These are phyloP conservation scores for Yamadazyma mexicana DNA, from an alignment of 1,139 yeast species.

Conservation along the genomic window DNA sequence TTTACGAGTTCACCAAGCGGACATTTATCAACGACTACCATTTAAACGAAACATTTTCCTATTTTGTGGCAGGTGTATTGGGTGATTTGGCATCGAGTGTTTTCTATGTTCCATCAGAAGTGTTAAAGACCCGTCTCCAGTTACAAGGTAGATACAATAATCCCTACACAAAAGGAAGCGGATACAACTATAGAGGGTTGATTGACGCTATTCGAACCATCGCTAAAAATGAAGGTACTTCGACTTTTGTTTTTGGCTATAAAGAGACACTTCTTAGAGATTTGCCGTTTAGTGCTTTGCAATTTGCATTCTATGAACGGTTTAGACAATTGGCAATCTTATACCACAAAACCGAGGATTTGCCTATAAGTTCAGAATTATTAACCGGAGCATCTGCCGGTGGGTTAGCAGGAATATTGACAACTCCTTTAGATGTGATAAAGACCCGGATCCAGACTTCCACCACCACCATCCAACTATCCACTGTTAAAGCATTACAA, in stretches of 20 bases:
- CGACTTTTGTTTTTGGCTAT: constrained; percentile 84
- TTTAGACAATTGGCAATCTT: constrained; percentile 65
- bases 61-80: constrained; percentile 79
- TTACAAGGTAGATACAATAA: constrained; percentile 87
- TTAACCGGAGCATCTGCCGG: constrained; percentile 96
- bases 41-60: constrained; percentile 78
- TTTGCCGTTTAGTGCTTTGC: constrained; percentile 91
- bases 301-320: constrained; percentile 91
- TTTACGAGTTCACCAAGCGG: constrained; percentile 82
- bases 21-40: constrained; percentile 60
- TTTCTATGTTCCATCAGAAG: constrained; percentile 97
- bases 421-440: constrained; percentile 88
- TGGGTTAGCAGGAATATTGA: constrained; percentile 82
- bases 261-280: constrained; percentile 91
- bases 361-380: constrained; percentile 65
- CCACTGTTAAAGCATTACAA: constrained; percentile 64
- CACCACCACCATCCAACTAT: constrained; percentile 30
- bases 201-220: constrained; percentile 69
- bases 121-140: constrained; percentile 89
- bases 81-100: constrained; percentile 91
- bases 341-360: constrained; percentile 41
- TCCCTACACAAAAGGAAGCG: constrained; percentile 68
- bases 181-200: constrained; percentile 79
- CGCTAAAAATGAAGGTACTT: constrained; percentile 64
- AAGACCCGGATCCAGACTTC: constrained; percentile 89